Evolutionary conservation across 176 grass and related monocot species (phyloP), one percentile per base, ranked within the genome.

Genomic region (Bolboschoenus planiculmis): DNA sequence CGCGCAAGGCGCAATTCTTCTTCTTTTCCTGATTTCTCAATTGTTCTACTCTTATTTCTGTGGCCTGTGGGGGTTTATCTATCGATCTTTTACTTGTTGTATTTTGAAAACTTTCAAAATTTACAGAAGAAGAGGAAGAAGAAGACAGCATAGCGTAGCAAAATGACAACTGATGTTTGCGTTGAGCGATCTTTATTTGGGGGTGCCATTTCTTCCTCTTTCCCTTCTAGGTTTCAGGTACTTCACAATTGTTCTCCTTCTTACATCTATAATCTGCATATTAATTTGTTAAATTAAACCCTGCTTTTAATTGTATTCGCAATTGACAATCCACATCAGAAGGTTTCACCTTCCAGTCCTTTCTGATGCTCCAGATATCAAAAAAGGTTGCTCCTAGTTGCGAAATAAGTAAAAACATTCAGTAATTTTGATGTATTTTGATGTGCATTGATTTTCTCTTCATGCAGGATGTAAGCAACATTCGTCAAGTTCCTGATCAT

Each of bases 171-270:
- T 31, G 96, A 95, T 84, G 82, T 70, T 89, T 85, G 86, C 78
- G 29, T 39, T 34, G 78, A 55, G 26, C 64, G 87, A 18, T 86
- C 92, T 63, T 76, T 98, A 18, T 98, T 98, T 90, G 92, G 96
- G 44, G 92, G 92, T 79, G 90, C 96, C 34, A 84, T 98, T 83
- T 88, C 90, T 79, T 91, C 79, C 79, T 26, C 42, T 39, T 93
- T 98, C 71, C 92, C 92, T 84, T 7, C 36, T 36, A 88, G 96
- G 21, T 95, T 95, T 86, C 90, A 93, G 90, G 95, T 90, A 83
- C 44, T 16, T 42, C 27, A 46, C 56, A 44, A 13, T 60, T 60
- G 29, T 8, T 9, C 1, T 11, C 3, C 1, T 7, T 27, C 4
- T 8, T 50, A 15, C n/a, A 29, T 23, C 11, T 62, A 10, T 54